Conservation (phyloP, 768 basidiomycete genomes). For the Leccinum pellstonianum region DNA sequence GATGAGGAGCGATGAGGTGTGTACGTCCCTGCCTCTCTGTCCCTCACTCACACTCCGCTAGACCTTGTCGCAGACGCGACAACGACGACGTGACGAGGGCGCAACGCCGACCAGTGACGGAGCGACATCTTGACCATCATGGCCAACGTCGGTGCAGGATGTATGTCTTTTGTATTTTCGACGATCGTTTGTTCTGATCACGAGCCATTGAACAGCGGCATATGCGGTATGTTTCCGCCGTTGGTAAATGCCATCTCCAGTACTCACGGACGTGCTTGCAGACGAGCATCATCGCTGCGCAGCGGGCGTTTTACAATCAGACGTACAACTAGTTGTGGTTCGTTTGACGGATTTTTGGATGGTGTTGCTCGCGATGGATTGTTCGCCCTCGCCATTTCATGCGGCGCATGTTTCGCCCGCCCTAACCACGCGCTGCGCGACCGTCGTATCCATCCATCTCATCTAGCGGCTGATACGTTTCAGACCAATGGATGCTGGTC, state of each 20-base stretch:
- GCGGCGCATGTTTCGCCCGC: too few species aligned
- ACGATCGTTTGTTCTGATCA: neutral
- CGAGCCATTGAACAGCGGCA: conserved; percentile 32
- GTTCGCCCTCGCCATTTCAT: too few species aligned
- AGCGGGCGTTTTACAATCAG: conserved; percentile 63
- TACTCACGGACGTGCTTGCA: conserved; percentile 8
- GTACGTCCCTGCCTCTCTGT: too few species aligned
- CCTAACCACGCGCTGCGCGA: too few species aligned
- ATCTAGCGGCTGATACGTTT: neutral
- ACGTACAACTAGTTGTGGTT: conserved; percentile 40
- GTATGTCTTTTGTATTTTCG: conserved; percentile 19
- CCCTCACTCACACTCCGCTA: too few species aligned
- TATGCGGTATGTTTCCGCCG: conserved; percentile 38
- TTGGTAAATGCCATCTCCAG: neutral
- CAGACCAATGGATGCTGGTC: conserved; percentile 60
- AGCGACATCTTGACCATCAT: conserved; percentile 54
- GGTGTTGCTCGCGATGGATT: too few species aligned
- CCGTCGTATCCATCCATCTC: too few species aligned
- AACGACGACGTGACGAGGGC: too few species aligned
- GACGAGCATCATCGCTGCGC: conserved; percentile 74
- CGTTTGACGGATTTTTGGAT: neutral
- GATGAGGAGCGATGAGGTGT: too few species aligned
- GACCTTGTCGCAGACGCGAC: too few species aligned
- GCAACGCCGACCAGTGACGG: too few species aligned
- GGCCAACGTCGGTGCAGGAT: conserved; percentile 42